Evolutionary conservation across 371 early-diverging fungal genomes (phyloP), one percentile per base, ranked within the genome.

Genomic region (Smittium culicis): DNA sequence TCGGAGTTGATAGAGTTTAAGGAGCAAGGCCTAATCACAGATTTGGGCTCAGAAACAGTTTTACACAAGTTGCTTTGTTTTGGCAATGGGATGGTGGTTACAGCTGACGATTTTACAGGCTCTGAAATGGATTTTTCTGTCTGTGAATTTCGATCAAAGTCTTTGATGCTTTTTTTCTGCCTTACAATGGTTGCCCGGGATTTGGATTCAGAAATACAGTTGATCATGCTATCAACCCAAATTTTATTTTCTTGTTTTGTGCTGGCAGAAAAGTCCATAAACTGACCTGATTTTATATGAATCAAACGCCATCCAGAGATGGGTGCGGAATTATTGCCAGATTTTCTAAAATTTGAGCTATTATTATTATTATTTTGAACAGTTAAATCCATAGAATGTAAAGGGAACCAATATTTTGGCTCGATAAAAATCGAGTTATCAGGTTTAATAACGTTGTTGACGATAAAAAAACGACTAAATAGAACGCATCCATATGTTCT

Each of bases 381-480:
- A 59, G 25, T 29, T 59, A 63, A 5, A 25, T 33, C n/a, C 30
- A 63, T 63, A 30, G 63, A 34, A 63, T 63, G 63, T 11, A 63
- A n/a, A n/a, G 63, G 63, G 32, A 63, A 63, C 63, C 63, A 63
- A n/a, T 63, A 63, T 33, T 63, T 63, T 63, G 63, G 31, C n/a
- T 63, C 63, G 14, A 30, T 30, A 14, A 34, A 33, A 32, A 34
- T 33, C 2, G 27, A n/a, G 34, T 63, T 63, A 30, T 63, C 11
- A 45, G 5, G 11, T 5, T 5, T 11, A 11, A 11, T 33, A 30
- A 63, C 33, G n/a, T 35, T 63, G 33, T 63, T 63, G n/a, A 63
- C 63, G n/a, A 63, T 63, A 63, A 63, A 63, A 63, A 63, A 63
- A 5, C 63, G 20, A 31, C 32, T 63, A 63, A 63, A 63, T 63